Base-by-base conservation (phyloP, 768 basidiomycete genomes). In the Fibroporia radiculosa region DNA sequence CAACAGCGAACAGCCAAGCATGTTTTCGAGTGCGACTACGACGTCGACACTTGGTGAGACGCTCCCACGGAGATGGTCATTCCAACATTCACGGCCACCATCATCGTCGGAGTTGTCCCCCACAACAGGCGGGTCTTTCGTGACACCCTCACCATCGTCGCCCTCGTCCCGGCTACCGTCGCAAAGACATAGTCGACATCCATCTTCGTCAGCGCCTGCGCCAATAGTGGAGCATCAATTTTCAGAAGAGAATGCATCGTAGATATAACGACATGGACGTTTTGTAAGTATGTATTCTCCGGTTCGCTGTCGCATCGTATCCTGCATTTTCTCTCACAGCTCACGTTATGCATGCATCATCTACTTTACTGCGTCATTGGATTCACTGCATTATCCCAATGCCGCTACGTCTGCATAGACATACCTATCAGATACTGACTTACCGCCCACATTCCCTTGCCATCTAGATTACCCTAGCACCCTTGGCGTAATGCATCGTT, bases 11-110 rank as follows among this genome's bases (percentile, higher is more conserved):
- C 26, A 23, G 4, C 48, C 51, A 25, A 52, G 45, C 25, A 22
- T 33, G 12, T 5, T 44, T 38, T 35, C 33, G 29, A 44, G 48
- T 4, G 12, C 18, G n/a, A 47, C 36, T n/a, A 32, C 52, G 6
- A 44, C 44, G n/a, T 56, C 55, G 29, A 61, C 59, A 33, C 52
- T 61, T 4, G 59, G 59, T 28, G 59, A 61, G 42, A 34, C 44
- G 24, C 54, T 61, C 5, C 59, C 59, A 20, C 50, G 53, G 12
- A 48, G 59, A 24, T 61, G 59, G 59, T 61, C 59, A 14, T 61
- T 58, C 54, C 55, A 54, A 22, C 57, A 58, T 39, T 61, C 59
- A 34, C 46, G 50, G 2, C 59, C 59, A n/a, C 59, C 59, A 25
- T 61, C 56, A 6, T 34, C 55, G 23, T 48, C 53, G 33, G 53